These are phyloP conservation scores for Trichothecium roseum DNA, from an alignment of 2,329 filamentous ascomycete species.

Conservation along the genomic window DNA sequence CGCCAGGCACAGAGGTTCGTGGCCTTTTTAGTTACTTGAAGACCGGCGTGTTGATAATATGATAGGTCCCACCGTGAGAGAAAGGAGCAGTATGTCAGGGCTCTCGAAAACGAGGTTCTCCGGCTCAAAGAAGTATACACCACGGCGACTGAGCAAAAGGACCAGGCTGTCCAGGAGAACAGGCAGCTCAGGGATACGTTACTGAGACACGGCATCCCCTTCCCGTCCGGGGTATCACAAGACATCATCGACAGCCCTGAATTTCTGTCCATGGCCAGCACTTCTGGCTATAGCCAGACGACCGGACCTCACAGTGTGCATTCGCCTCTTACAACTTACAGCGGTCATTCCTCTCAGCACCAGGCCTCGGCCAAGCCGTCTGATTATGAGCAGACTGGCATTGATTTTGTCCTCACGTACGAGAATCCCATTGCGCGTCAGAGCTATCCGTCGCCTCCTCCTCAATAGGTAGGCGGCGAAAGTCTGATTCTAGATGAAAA, in stretches of 20 bases:
- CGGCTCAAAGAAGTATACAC: slow-evolving; percentile 80
- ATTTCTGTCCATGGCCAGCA: slow-evolving; percentile 41
- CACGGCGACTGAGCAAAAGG: slow-evolving; percentile 63
- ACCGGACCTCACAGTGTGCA: slow-evolving; percentile 24
- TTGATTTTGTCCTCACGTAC: slow-evolving; percentile 89
- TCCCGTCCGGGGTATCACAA: slow-evolving; percentile 5
- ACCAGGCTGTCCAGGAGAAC: slow-evolving; percentile 70
- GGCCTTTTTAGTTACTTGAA: slow-evolving; percentile 5
- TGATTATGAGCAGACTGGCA: slow-evolving; percentile 74
- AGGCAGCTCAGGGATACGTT: slow-evolving; percentile 54
- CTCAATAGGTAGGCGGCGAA: slow-evolving; percentile 25
- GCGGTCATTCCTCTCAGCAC: slow-evolving; percentile 8
- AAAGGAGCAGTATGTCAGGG: slow-evolving; percentile 93
- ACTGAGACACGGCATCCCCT: slow-evolving; percentile 39
- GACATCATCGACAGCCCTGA: not conserved
- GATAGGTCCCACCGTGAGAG: slow-evolving; percentile 86
- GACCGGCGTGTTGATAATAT: not conserved
- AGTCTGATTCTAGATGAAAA: not conserved
- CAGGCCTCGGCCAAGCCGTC: slow-evolving; percentile 28
- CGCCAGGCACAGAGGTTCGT: slow-evolving; percentile 85
- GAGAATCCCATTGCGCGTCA: slow-evolving; percentile 46
- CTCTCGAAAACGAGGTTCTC: slow-evolving; percentile 82
- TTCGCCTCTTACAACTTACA: no score
- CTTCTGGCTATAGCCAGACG: slow-evolving; percentile 49
- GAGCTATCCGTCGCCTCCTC: slow-evolving; percentile 57